Evolutionary conservation across 2,329 filamentous ascomycete species (phyloP).

Genomic region (Diaporthe humulicola): DNA sequence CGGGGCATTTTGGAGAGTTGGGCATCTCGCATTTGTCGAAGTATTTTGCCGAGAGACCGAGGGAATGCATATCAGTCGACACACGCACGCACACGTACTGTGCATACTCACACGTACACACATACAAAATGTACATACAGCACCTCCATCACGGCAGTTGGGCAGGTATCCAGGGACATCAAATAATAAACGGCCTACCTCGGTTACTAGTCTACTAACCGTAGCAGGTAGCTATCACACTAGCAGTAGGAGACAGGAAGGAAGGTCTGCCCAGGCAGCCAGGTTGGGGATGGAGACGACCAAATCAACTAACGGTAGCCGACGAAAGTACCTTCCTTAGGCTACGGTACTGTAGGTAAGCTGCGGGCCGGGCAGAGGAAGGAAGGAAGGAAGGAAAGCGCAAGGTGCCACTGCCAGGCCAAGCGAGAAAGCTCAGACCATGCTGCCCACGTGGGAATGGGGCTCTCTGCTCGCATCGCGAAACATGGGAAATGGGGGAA

Average conservation of each 20-base stretch:
- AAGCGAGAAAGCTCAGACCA: slow-evolving; percentile 27
- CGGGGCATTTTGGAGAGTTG: background rate
- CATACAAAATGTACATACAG: too few relatives aligned
- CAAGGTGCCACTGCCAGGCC: background rate
- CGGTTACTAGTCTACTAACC: too few relatives aligned
- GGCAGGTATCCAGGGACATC: background rate
- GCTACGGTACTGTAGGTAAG: background rate
- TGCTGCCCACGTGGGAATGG: slow-evolving; percentile 21
- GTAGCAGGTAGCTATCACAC: background rate
- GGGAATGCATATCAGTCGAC: background rate
- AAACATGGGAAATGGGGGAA: slow-evolving; percentile 11
- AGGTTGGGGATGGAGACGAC: background rate
- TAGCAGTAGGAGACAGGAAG: background rate
- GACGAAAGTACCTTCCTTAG: background rate
- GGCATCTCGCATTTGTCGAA: background rate
- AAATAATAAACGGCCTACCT: too few relatives aligned
- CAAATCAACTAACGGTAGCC: background rate
- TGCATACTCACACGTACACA: background rate
- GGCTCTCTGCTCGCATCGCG: background rate
- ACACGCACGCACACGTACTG: background rate
- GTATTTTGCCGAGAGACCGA: background rate
- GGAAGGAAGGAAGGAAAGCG: background rate
- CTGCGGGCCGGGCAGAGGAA: background rate
- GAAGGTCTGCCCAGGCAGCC: background rate
- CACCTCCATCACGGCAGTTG: too few relatives aligned